Conservation (phyloP, 768 basidiomycete genomes). For the Pisolithus albus region DNA sequence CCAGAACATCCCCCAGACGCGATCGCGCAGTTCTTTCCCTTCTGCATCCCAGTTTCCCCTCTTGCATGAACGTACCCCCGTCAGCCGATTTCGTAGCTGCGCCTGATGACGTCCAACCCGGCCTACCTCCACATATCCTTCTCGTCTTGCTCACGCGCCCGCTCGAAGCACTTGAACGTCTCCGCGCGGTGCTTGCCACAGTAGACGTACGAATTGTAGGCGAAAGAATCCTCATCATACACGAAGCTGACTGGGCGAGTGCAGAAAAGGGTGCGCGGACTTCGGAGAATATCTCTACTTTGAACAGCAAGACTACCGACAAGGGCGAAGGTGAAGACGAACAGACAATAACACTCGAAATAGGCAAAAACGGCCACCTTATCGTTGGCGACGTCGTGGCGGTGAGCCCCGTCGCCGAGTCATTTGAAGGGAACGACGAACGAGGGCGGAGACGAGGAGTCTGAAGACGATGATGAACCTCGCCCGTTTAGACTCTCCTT, state of each 20-base stretch:
- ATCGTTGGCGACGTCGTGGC: constrained; percentile 15
- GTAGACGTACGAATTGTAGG: constrained; percentile 79
- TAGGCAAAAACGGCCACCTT: constrained; percentile 23
- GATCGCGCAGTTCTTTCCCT: constrained; percentile 73
- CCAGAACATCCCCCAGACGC: constrained; percentile 64
- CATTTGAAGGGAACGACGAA: constrained; percentile 15
- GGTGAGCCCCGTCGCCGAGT: constrained; percentile 1
- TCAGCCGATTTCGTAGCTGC: constrained; percentile 4
- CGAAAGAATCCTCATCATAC: constrained; percentile 62
- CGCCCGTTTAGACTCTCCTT: too few species aligned
- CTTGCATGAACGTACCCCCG: not conserved
- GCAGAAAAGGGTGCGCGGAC: constrained; percentile 30
- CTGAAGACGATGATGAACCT: constrained; percentile 19
- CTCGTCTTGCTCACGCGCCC: constrained; percentile 55
- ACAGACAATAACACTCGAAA: constrained; percentile 27
- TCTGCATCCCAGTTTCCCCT: constrained; percentile 18
- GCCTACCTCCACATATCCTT: constrained; percentile 51
- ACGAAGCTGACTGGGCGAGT: too few species aligned
- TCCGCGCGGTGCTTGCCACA: not conserved
- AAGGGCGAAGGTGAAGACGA: constrained; percentile 33
- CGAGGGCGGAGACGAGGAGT: constrained; percentile 33
- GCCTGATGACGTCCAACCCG: constrained; percentile 18
- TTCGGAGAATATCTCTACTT: not conserved
- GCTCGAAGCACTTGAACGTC: constrained; percentile 43
- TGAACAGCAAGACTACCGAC: not conserved